Evolutionary conservation across 495 filamentous ascomycete species (phyloP), one percentile per base, ranked within the genome.

Genomic region (Lasiosphaeriaceae sp.): DNA sequence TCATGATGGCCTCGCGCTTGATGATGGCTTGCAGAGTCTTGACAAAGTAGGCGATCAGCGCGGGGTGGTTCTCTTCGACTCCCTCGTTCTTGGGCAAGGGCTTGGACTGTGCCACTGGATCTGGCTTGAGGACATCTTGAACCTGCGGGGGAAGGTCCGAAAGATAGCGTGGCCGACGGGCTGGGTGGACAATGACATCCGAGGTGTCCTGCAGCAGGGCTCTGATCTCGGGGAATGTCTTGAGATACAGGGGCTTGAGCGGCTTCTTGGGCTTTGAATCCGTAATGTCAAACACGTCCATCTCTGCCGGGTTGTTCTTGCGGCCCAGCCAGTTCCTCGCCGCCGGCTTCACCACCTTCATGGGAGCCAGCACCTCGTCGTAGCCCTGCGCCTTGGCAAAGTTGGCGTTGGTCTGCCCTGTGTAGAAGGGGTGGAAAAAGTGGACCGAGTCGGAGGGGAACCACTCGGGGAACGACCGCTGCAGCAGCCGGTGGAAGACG

Each of bases 381-480:
- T 86, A 86, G 52, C 80, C 80, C 47, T 88, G 68, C 63, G 86
- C 83, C 45, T 79, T 79, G 45, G 85, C 77, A 52, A 89, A 80
- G 50, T 85, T 84, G 53, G 84, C 78, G 52, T 88, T 84, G 29
- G 81, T 79, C 47, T 70, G 57, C 57, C 63, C 66, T 20, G 63
- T 72, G 54, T 71, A 72, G 35, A 62, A 88, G 7, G 89, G 89
- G 66, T 86, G 90, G 69, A 88, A 85, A 29, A 87, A 87, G 56
- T 88, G 90, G 59, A 90, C 79, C 1, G 86, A 89, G 71, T 90
- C 86, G 34, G 70, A 69, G 60, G 86, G 86, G 77, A 86, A 90
- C 67, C 81, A 82, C 54, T 84, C 80, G 2, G 88, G 88, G 72
- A 91, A 86, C 29, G 86, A 83, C 39, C 85, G 79, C 52, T 84